Evolutionary conservation across 139 green algal genomes (phyloP).

Genomic region (Tetradesmus obliquus): DNA sequence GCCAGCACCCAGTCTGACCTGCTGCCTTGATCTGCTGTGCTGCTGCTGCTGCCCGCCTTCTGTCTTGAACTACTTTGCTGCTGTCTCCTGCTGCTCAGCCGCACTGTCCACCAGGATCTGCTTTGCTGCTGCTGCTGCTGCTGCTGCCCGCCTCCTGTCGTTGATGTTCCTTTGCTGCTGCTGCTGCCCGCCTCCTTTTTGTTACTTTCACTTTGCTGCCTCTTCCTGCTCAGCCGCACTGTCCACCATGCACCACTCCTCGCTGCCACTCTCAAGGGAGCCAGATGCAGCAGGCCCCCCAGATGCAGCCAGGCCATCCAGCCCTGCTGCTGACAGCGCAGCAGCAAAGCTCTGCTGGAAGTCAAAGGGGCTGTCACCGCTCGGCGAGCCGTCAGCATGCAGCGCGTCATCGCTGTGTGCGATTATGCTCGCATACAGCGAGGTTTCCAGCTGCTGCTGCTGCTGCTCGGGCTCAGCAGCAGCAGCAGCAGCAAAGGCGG

Average conservation of each 20-base stretch:
- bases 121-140: too few relatives aligned
- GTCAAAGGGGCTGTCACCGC: background rate
- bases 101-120: background rate
- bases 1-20: background rate
- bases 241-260: conserved; percentile 32
- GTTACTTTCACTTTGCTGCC: background rate
- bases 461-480: background rate
- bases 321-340: conserved; percentile 41
- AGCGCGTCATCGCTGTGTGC: conserved; percentile 29
- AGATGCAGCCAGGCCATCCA: background rate
- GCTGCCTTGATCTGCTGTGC: background rate
- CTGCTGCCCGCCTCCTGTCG: background rate
- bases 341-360: conserved; percentile 44
- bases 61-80: background rate
- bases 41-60: background rate
- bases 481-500: background rate
- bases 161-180: background rate
- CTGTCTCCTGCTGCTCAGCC: background rate
- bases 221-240: background rate
- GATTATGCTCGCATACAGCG: conserved; percentile 40
- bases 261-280: conserved; percentile 12
- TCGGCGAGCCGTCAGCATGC: background rate
- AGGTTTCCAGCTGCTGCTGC: background rate
- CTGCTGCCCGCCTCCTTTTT: background rate
- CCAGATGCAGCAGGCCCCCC: background rate